Evolutionary conservation across 768 basidiomycete species (phyloP).

Genomic region (Pleurotus citrinopileatus): DNA sequence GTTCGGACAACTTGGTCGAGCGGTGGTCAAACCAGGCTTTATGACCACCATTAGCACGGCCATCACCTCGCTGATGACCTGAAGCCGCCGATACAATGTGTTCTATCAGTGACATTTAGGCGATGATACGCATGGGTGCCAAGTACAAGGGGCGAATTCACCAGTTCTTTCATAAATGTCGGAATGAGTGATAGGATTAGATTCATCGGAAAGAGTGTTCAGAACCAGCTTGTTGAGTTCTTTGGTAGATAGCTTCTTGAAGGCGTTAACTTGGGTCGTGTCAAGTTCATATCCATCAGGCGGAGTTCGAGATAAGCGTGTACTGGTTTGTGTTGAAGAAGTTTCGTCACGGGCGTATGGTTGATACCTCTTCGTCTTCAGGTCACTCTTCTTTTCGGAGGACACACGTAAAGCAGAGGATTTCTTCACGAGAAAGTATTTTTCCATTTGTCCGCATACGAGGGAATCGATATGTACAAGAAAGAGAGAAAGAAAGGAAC

Average conservation of each 20-base stretch:
- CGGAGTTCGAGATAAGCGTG: background rate
- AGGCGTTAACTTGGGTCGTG: background rate
- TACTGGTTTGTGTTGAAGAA: background rate
- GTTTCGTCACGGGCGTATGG: constrained; percentile 14
- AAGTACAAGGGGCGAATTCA: too few species aligned
- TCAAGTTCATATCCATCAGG: background rate
- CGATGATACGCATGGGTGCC: too few species aligned
- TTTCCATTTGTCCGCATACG: constrained; percentile 17
- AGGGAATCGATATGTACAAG: constrained; percentile 4
- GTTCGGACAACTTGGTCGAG: constrained; percentile 39
- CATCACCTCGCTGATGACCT: constrained; percentile 67
- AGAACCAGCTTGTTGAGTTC: constrained; percentile 60
- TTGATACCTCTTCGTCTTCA: constrained; percentile 14
- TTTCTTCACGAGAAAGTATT: constrained; percentile 21
- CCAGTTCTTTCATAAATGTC: constrained; percentile 62
- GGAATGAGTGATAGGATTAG: constrained; percentile 80
- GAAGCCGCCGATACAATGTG: constrained; percentile 60
- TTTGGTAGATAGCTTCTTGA: constrained; percentile 31
- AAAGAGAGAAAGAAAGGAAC: constrained; percentile 9
- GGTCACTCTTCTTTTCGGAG: constrained; percentile 11
- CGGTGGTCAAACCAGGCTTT: constrained; percentile 41
- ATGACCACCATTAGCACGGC: constrained; percentile 17
- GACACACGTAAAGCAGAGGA: constrained; percentile 9
- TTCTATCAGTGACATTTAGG: constrained; percentile 34
- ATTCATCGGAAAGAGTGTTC: constrained; percentile 54